phyloP scores from a whole-genome alignment of 169 alveolate species.

The Babesia sp. region DNA sequence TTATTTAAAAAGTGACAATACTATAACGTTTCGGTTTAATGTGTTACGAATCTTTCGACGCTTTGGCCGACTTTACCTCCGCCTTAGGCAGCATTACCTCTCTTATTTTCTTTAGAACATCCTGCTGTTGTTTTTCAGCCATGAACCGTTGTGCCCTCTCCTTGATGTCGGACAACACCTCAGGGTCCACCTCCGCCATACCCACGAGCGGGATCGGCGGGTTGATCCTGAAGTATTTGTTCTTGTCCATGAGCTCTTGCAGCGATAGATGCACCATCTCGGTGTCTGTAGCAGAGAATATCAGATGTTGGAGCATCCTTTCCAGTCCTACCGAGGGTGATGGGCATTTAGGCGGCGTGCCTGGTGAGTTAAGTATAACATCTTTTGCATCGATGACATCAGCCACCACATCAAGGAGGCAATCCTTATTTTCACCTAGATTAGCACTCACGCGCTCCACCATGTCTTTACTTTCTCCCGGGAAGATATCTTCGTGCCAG shows the following conservation, averaged over 20 bases:
- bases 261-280: constrained; percentile 60
- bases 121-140: neutral
- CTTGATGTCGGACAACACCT: constrained; percentile 52
- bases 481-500: constrained; percentile 1
- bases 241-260: constrained; percentile 23
- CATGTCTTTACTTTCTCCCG: neutral
- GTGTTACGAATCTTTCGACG: neutral
- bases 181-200: constrained; percentile 52
- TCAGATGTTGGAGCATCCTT: constrained; percentile 45
- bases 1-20: neutral
- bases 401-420: neutral
- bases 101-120: neutral
- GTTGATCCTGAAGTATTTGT: constrained; percentile 44
- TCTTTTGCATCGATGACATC: constrained; percentile 31
- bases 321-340: constrained; percentile 26
- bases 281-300: constrained; percentile 48
- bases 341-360: neutral
- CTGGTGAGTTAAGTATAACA: neutral
- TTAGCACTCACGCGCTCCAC: neutral
- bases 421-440: neutral
- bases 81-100: neutral
- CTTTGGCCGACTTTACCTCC: neutral
- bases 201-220: constrained; percentile 47
- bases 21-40: constrained; percentile 1
- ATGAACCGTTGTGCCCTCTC: constrained; percentile 22